Conservation (phyloP, 1,139 yeast species). For the Suhomyces maxii region DNA sequence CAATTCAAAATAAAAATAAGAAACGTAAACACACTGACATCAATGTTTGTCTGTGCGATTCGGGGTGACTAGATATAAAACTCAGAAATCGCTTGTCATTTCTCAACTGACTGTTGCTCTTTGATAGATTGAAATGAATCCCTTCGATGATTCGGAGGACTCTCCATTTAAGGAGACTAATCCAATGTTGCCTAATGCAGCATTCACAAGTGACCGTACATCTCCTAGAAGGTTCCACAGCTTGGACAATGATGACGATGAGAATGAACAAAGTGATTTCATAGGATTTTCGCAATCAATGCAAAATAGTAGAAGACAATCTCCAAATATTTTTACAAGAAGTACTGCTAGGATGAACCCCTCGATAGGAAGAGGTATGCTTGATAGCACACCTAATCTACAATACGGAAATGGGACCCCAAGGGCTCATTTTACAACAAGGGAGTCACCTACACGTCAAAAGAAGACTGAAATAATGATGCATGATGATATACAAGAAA, state of each 20-base stretch:
- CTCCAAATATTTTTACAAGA: slow-evolving; percentile 48
- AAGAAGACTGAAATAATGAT: slow-evolving; percentile 49
- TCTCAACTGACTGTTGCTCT: neutral
- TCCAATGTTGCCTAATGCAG: slow-evolving; percentile 41
- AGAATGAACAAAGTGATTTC: slow-evolving; percentile 24
- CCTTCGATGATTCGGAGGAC: slow-evolving; percentile 37
- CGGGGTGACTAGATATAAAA: neutral
- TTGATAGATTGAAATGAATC: slow-evolving; percentile 23
- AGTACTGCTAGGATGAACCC: slow-evolving; percentile 57
- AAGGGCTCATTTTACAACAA: slow-evolving; percentile 55
- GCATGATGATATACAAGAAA: slow-evolving; percentile 31
- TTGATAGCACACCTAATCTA: slow-evolving; percentile 29
- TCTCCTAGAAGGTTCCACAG: slow-evolving; percentile 41
- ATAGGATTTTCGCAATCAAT: slow-evolving; percentile 32
- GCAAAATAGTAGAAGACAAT: slow-evolving; percentile 30
- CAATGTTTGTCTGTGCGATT: neutral
- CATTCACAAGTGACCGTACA: slow-evolving; percentile 40
- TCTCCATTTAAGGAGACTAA: slow-evolving; percentile 32
- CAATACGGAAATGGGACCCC: slow-evolving; percentile 35
- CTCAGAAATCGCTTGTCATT: neutral
- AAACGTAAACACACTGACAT: slow-evolving; percentile 1
- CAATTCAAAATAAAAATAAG: slow-evolving; percentile 1
- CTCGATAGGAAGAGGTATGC: slow-evolving; percentile 14
- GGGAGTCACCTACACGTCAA: slow-evolving; percentile 67
- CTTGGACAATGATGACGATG: slow-evolving; percentile 21